Percentiles rank a stretch among this genome's conserved stretches.
Evolutionary conservation across 2,329 filamentous ascomycete genomes (phyloP).

Genomic region (Phyllosticta ampelicida): DNA sequence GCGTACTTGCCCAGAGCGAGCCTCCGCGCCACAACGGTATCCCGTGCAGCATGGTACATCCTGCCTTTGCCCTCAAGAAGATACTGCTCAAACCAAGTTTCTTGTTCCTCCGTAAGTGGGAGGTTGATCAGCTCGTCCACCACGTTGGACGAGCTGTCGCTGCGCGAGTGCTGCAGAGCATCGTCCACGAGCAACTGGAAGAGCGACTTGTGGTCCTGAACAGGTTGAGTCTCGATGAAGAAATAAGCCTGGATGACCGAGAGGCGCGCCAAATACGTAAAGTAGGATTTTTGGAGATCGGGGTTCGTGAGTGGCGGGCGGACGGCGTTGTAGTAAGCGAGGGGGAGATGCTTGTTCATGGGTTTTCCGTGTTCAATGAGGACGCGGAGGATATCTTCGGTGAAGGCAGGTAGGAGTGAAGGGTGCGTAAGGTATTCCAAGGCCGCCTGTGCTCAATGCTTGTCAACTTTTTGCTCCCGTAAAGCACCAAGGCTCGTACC

Average conservation of each 20-base stretch:
- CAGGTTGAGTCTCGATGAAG: conserved; percentile 57
- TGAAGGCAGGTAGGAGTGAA: conserved; percentile 67
- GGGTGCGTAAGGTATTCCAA: conserved; percentile 70
- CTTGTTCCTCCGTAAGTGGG: conserved; percentile 60
- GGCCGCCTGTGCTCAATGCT: conserved; percentile 31
- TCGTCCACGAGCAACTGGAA: conserved; percentile 53
- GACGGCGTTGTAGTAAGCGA: conserved; percentile 70
- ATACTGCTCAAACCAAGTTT: conserved; percentile 62
- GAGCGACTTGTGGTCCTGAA: conserved; percentile 50
- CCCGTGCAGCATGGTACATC: conserved; percentile 53
- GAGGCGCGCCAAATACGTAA: conserved; percentile 55
- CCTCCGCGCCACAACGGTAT: conserved; percentile 63
- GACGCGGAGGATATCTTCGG: conserved; percentile 66
- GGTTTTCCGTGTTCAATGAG: conserved; percentile 50
- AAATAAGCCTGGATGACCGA: conserved; percentile 63
- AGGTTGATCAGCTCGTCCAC: conserved; percentile 62
- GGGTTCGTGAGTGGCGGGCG: conserved; percentile 59
- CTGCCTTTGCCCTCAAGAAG: conserved; percentile 55
- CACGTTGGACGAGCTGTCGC: conserved; percentile 37
- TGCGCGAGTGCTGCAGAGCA: conserved; percentile 15
- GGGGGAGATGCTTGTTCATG: conserved; percentile 50
- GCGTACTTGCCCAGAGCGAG: conserved; percentile 54
- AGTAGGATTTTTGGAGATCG: conserved; percentile 54
- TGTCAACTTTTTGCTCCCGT: conserved; percentile 26
- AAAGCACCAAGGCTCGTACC: conserved; percentile 18